Evolutionary conservation across 305 asterid genomes (phyloP).

Genomic region (Striga hermonthica): DNA sequence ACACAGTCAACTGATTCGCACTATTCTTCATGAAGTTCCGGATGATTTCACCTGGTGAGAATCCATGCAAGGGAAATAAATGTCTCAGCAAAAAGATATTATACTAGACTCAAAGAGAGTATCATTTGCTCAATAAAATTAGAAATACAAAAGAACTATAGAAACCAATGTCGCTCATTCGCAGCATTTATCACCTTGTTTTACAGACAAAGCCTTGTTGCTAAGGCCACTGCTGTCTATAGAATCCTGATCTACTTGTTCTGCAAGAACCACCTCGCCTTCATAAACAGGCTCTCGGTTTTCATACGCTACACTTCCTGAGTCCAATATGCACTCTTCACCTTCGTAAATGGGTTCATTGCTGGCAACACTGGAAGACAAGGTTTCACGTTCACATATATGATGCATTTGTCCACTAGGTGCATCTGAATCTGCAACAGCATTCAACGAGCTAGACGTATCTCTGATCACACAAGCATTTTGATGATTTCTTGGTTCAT

Average conservation of each 20-base stretch:
- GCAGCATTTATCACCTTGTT: slow-evolving; percentile 56
- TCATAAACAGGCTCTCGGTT: slow-evolving; percentile 85
- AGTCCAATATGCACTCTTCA: slow-evolving; percentile 82
- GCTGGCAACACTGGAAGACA: slow-evolving; percentile 44
- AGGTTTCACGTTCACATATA: slow-evolving; percentile 41
- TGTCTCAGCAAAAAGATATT: slow-evolving; percentile 19
- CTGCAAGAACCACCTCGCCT: slow-evolving; percentile 88
- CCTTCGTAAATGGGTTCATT: slow-evolving; percentile 89
- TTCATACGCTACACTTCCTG: slow-evolving; percentile 44
- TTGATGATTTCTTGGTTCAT: slow-evolving; percentile 35
- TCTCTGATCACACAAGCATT: slow-evolving; percentile 38
- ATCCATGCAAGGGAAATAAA: slow-evolving; percentile 31
- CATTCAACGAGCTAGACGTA: slow-evolving; percentile 35
- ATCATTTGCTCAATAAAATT: slow-evolving; percentile 16
- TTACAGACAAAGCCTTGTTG: slow-evolving; percentile 47
- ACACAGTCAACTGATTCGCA: slow-evolving; percentile 87
- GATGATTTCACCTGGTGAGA: slow-evolving; percentile 65
- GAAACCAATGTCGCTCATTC: slow-evolving; percentile 16
- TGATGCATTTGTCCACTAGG: slow-evolving; percentile 38
- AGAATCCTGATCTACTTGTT: slow-evolving; percentile 51
- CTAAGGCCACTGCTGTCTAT: slow-evolving; percentile 35
- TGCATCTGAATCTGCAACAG: slow-evolving; percentile 42
- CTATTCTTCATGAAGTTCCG: slow-evolving; percentile 68
- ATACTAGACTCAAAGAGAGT: slow-evolving; percentile 17
- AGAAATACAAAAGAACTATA: slow-evolving; percentile 25